Percentiles rank a stretch among this genome's conserved stretches.
phyloP scores from a whole-genome alignment of 176 grass and related monocot species.

The Phragmites australis region DNA sequence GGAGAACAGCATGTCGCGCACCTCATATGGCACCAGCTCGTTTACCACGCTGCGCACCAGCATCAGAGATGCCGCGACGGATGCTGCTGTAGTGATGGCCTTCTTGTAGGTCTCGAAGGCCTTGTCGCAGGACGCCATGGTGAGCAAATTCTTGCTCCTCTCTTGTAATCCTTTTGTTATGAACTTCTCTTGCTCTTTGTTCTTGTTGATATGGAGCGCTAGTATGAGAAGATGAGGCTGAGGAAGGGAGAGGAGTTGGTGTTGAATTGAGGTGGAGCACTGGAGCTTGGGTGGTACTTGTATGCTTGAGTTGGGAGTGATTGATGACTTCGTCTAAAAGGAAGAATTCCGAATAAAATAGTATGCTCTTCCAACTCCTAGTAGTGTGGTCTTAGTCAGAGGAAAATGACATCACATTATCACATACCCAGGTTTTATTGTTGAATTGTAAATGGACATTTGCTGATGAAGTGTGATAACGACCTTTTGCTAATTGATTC shows the following conservation, averaged over 20 bases:
- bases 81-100: conserved; percentile 41
- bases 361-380: background rate
- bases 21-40: conserved; percentile 48
- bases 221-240: background rate
- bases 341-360: background rate
- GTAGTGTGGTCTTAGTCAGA: background rate
- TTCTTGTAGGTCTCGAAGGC: conserved; percentile 49
- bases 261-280: background rate
- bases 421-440: background rate
- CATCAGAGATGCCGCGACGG: conserved; percentile 47
- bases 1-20: conserved; percentile 31
- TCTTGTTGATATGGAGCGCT: conserved; percentile 24
- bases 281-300: background rate
- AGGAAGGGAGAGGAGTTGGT: background rate
- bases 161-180: background rate
- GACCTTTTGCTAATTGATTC: too few relatives aligned
- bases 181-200: background rate
- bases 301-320: conserved; percentile 2
- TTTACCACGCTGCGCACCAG: conserved; percentile 39
- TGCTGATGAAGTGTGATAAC: too few relatives aligned
- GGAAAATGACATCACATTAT: background rate
- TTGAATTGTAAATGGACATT: too few relatives aligned
- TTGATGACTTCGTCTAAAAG: background rate
- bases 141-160: background rate
- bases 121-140: conserved; percentile 58